A percentile compares a stretch with the other conserved stretches of the same genome.
These are phyloP conservation scores for Cordyceps tenuipes DNA, from an alignment of 2,329 filamentous ascomycete species.

Conservation along the genomic window DNA sequence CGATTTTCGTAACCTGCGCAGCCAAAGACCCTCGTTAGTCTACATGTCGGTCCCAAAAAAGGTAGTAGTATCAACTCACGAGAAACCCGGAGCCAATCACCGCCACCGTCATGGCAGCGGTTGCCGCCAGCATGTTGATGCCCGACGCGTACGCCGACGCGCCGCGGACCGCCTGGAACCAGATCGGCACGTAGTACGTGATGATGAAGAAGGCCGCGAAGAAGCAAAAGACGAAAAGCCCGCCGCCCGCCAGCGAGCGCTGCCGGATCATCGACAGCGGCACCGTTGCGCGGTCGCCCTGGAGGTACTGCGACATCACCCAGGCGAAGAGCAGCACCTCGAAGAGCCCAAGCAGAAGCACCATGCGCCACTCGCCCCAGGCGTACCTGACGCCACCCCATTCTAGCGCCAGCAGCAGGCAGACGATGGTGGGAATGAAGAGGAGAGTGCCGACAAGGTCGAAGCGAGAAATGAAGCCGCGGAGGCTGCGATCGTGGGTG, in stretches of 20 bases:
- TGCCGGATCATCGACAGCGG: conserved; percentile 62
- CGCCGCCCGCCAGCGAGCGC: conserved; percentile 62
- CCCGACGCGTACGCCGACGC: conserved; percentile 12
- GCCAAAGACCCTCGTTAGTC: not conserved
- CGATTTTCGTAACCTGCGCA: conserved; percentile 4
- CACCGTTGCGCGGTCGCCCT: conserved; percentile 27
- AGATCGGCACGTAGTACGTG: conserved; percentile 29
- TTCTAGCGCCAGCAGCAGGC: conserved; percentile 35
- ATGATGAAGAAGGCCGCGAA: conserved; percentile 21
- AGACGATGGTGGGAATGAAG: conserved; percentile 20
- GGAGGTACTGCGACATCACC: conserved; percentile 24
- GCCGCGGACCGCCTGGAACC: conserved; percentile 35
- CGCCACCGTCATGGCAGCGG: not conserved
- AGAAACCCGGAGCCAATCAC: not conserved
- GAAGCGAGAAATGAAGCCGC: not conserved
- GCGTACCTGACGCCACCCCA: conserved; percentile 29
- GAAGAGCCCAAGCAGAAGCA: conserved; percentile 33
- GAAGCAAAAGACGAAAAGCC: conserved; percentile 22
- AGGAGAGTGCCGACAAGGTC: not conserved
- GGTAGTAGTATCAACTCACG: not conserved
- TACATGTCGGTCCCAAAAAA: not conserved
- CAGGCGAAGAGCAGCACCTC: conserved; percentile 31
- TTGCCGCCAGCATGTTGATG: not conserved
- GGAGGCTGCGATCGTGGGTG: not conserved
- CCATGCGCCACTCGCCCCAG: conserved; percentile 24